phyloP scores from a whole-genome alignment of 2,329 filamentous ascomycete species.

The Stemphylium lycopersici region DNA sequence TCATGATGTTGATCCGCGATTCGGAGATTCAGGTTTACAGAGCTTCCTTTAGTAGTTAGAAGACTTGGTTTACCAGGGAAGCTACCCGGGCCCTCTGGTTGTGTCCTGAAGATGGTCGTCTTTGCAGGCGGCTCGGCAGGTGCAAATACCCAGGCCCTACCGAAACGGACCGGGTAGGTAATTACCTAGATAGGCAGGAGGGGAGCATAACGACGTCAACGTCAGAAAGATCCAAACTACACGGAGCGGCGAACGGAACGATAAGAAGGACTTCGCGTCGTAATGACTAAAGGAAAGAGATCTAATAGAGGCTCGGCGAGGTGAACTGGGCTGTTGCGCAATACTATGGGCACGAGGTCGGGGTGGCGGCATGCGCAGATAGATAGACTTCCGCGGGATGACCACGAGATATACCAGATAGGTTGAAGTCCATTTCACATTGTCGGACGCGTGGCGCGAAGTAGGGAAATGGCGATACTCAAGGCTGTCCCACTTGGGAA shows the following conservation, averaged over 20 bases:
- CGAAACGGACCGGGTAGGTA: slow-evolving; percentile 29
- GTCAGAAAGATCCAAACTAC: not conserved
- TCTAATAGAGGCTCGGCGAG: not conserved
- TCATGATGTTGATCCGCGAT: slow-evolving; percentile 9
- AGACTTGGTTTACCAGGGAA: slow-evolving; percentile 6
- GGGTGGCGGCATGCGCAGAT: too few relatives aligned
- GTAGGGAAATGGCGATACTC: too few relatives aligned
- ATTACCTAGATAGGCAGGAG: slow-evolving; percentile 40
- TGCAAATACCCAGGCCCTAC: slow-evolving; percentile 19
- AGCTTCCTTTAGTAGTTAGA: slow-evolving; percentile 41
- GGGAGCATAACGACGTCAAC: slow-evolving; percentile 4
- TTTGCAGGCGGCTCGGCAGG: slow-evolving; percentile 32
- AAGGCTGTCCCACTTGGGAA: too few relatives aligned
- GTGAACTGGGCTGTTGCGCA: not conserved
- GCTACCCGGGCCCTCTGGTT: slow-evolving; percentile 14
- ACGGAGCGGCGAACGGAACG: not conserved
- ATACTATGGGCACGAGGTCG: not conserved
- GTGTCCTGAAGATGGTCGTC: slow-evolving; percentile 12
- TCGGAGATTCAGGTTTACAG: slow-evolving; percentile 13
- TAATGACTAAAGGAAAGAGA: not conserved
- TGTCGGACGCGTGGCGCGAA: too few relatives aligned
- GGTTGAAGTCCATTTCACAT: too few relatives aligned
- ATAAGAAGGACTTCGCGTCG: not conserved
- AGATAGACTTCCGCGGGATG: too few relatives aligned
- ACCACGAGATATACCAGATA: too few relatives aligned